Base-by-base conservation (phyloP, 345 rosid species). In the Rhodamnia argentea region DNA sequence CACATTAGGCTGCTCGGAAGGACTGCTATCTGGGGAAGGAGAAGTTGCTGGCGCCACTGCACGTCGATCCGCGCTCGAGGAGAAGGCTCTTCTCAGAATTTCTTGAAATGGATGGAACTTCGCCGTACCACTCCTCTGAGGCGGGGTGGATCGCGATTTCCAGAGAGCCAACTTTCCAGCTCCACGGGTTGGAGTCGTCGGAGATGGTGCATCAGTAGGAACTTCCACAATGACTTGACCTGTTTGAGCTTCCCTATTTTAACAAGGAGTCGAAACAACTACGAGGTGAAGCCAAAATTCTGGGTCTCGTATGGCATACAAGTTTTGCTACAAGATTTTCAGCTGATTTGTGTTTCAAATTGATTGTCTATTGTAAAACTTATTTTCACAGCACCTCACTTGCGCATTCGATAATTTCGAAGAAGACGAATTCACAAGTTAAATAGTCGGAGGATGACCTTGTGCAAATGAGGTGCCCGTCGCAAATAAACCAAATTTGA, bases 331-430 rank as follows among this genome's bases (percentile, higher is more conserved):
- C 70, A 59, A 59, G 70, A 59, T n/a, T 27, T 60, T 56, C 59
- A 56, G n/a, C 62, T 58, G 27, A 24, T 24, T 58, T 26, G 62
- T 11, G 11, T 58, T 24, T 29, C 74, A 29, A 58, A 16, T 37
- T 64, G 23, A 64, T 29, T 29, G 7, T 7, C 16, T 64, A 4
- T 64, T 1, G 5, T 29, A 29, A 0, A 16, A 16, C 42, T 29
- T 64, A 64, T 29, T 7, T 29, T 15, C 42, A 7, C 1, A 0
- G 4, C 44, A 64, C 42, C 42, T 29, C 76, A 64, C 22, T 0
- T 8, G 76, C 0, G 0, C 1, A 64, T 64, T 29, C 6, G 0
- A 64, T 64, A 0, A 15, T 4, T 3, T 62, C 23, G 2, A 62
- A 62, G 42, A 16, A 62, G 42, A 62, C 76, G 29, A 27, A 32